Evolutionary conservation across 495 filamentous ascomycete genomes (phyloP).

Genomic region (Viridothelium virens): DNA sequence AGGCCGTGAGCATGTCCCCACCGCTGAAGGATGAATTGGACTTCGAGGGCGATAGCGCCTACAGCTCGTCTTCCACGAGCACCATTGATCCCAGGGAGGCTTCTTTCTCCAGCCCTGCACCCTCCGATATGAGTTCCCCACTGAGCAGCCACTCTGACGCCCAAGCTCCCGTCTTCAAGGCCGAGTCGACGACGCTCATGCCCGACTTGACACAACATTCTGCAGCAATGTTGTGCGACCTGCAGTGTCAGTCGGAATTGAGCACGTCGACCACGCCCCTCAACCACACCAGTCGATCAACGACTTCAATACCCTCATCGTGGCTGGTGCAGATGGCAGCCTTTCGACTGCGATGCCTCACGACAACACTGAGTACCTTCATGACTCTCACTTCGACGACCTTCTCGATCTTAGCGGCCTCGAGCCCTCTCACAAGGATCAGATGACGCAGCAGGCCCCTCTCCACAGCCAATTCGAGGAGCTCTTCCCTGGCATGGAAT

Average conservation of each 20-base stretch:
- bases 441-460: not conserved
- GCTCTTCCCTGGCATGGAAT: conserved; percentile 10
- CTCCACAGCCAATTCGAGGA: conserved; percentile 11
- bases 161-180: conserved; percentile 15
- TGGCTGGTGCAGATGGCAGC: not conserved
- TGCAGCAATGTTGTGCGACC: conserved; percentile 99
- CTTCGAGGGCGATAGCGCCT: conserved; percentile 9
- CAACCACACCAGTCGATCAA: conserved; percentile 29
- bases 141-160: conserved; percentile 11
- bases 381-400: conserved; percentile 9
- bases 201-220: conserved; percentile 98
- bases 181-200: conserved; percentile 19
- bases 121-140: conserved; percentile 20
- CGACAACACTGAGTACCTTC: conserved; percentile 5
- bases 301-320: conserved; percentile 13
- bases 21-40: not conserved
- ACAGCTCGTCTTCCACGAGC: conserved; percentile 3
- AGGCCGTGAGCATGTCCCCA: conserved; percentile 18
- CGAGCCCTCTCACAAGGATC: not conserved
- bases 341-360: not conserved
- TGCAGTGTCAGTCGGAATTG: conserved; percentile 87
- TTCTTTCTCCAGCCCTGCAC: conserved; percentile 27
- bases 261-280: conserved; percentile 36
- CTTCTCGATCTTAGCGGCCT: conserved; percentile 10
- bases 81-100: conserved; percentile 26